phyloP scores from a whole-genome alignment of 805 yeast species.

The Schwanniomyces yamadae region DNA sequence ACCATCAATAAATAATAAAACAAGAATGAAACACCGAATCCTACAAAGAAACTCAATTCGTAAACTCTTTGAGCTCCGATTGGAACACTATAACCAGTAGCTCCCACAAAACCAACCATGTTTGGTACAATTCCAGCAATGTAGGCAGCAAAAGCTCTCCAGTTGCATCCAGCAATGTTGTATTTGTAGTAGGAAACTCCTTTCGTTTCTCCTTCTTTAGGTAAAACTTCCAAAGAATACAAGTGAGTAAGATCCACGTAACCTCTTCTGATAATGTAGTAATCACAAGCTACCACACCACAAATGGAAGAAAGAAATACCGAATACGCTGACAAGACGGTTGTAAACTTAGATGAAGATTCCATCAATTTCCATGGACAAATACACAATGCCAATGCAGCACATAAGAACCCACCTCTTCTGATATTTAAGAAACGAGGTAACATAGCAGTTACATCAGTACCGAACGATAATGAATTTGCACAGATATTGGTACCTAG shows the following conservation, averaged over 20 bases:
- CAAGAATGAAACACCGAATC: conserved; percentile 3
- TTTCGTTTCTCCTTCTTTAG: not conserved
- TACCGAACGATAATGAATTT: conserved; percentile 69
- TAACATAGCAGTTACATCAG: conserved; percentile 65
- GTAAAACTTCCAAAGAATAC: conserved; percentile 1
- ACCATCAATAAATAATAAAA: conserved; percentile 3
- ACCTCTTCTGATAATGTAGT: conserved; percentile 28
- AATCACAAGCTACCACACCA: conserved; percentile 71
- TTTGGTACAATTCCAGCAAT: conserved; percentile 4
- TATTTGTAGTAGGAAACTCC: conserved; percentile 2
- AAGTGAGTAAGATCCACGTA: conserved; percentile 3
- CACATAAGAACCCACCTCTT: conserved; percentile 80
- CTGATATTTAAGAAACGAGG: conserved; percentile 70
- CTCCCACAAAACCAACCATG: conserved; percentile 5
- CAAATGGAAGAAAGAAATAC: conserved; percentile 83
- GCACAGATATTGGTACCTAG: conserved; percentile 76
- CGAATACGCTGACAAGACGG: conserved; percentile 77
- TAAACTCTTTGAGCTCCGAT: not conserved
- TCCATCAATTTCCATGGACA: conserved; percentile 83
- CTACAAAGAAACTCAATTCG: conserved; percentile 4
- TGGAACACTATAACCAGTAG: conserved; percentile 3
- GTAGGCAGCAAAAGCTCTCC: conserved; percentile 4
- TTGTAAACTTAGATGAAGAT: conserved; percentile 70
- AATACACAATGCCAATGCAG: conserved; percentile 63
- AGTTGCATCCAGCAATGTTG: conserved; percentile 4